Base-by-base conservation (phyloP, 768 basidiomycete species). In the Leccinum rimulosum region DNA sequence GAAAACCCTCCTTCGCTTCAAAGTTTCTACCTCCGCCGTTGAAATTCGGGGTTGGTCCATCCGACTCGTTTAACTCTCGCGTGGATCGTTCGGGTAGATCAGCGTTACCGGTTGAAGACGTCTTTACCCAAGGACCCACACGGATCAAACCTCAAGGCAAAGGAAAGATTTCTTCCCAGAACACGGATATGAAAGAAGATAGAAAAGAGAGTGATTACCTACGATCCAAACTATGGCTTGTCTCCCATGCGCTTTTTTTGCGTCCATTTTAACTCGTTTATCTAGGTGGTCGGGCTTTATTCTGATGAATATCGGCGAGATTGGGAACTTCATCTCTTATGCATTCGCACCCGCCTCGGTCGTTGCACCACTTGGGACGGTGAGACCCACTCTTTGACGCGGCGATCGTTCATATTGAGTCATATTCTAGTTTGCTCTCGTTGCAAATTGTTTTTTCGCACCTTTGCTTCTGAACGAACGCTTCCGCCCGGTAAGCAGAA, bases 331-430 rank as follows among this genome's bases (percentile, higher is more conserved):
- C 67, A 87, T 87, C 50, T 91, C 91, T 0, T 95, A 95, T 61
- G 93, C 87, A 0, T 95, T 82, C 73, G 93, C 93, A 22, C 93
- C 93, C 9, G 93, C 93, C 6, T 93, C 91, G n/a, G 77, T 95
- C 5, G 94, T 98, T 12, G 95, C 96, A 0, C 96, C 96, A 30
- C 79, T 98, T 11, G 96, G 96, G n/a, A 95, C 93, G 49, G 95
- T 96, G 65, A 75, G 86, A 58, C 17, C 15, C 53, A 7, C 31
- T n/a, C 28, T 31, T 56, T 43, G 31, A 27, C 15, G 31, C 31
- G 28, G 19, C 28, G 52, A 52, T 52, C 47, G 17, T 35, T 9
- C 14, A 14, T 56, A 49, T 49, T 60, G 22, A 64, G 25, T 40
- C 4, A 7, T 6, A 35, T n/a, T 19, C 47, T 56, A 93, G 87